Evolutionary conservation across 257 asterid species (phyloP), one percentile per base, ranked within the genome.

Genomic region (Cordia subcordata): DNA sequence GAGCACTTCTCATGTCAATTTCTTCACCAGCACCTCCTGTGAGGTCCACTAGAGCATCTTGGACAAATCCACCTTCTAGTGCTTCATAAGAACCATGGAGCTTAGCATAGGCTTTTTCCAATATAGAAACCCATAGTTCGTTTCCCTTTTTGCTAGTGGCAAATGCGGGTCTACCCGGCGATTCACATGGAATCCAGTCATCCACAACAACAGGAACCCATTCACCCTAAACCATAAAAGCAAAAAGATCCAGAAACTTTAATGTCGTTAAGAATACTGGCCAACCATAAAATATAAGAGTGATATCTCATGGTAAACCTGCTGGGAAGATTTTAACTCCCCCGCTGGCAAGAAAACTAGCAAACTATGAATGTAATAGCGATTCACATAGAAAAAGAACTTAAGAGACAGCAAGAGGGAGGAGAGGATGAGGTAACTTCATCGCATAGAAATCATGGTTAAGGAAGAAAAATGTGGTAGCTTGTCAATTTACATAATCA

Each of bases 11-110:
- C 97, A 93, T 93, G 80, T 93, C 99, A 40, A 93, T 93, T 73
- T 93, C 99, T 77, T 93, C 99, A 39, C 99, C 99, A 27, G 99
- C 99, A 60, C 99, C 99, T 32, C 99, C 99, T 8, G 99, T 89
- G 23, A 93, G 95, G 75, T 93, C 99, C 59, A 89, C 99, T 15
- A 93, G 96, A 68, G 99, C 99, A 71, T 93, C 99, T 77, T 93
- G 99, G 56, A 93, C 99, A 13, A 93, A 97, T 64, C 99, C 99
- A 47, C 99, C 99, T 87, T 93, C 99, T 63, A 93, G 81, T 37
- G 99, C 99, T 81, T 93, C 99, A 16, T 81, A 93, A 13, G 99
- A 93, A 38, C 99, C 99, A 40, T 93, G 99, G 79, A 93, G 97
- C 83, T 93, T 93, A 39, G 99, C 99, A 51, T 93, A 93, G 2